A percentile compares a stretch with the other conserved stretches of the same genome.
Conservation (phyloP, 495 filamentous ascomycete genomes). For the Penicillium bialowiezense region DNA sequence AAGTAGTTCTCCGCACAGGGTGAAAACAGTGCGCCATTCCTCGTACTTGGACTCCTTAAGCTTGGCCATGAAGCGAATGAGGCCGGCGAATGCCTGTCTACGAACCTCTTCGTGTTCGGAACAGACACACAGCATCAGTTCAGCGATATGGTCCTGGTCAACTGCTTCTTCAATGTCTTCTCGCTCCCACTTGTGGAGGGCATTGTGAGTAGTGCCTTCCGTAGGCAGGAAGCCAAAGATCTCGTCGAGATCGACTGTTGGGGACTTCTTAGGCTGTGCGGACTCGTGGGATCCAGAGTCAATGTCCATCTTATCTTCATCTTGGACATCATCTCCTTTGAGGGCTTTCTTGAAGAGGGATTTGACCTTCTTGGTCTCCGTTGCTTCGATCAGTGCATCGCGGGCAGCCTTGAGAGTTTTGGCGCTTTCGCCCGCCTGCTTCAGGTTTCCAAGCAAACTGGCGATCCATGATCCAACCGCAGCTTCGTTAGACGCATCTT, state of each 20-base stretch:
- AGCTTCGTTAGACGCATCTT: constrained; percentile 30
- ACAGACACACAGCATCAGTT: constrained; percentile 70
- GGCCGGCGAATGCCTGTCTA: constrained; percentile 66
- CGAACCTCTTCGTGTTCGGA: constrained; percentile 71
- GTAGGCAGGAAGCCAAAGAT: constrained; percentile 40
- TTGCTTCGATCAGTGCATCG: constrained; percentile 34
- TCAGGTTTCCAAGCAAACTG: constrained; percentile 44
- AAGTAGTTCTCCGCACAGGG: constrained; percentile 72
- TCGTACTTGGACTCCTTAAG: constrained; percentile 68
- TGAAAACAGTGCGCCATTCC: constrained; percentile 71
- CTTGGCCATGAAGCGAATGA: constrained; percentile 62
- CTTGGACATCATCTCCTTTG: constrained; percentile 30
- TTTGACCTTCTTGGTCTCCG: constrained; percentile 35
- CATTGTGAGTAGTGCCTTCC: constrained; percentile 41
- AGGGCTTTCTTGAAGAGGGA: constrained; percentile 42
- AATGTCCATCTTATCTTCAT: constrained; percentile 22
- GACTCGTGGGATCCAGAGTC: constrained; percentile 10
- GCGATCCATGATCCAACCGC: constrained; percentile 56
- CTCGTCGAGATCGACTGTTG: constrained; percentile 33
- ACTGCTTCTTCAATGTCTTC: constrained; percentile 72
- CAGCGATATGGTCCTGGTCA: constrained; percentile 65
- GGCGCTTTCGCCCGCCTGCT: constrained; percentile 40
- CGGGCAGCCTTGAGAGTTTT: constrained; percentile 39
- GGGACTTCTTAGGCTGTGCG: constrained; percentile 5
- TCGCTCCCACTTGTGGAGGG: constrained; percentile 60